Evolutionary conservation across 441 rosid genomes (phyloP).

Genomic region (Oxalis stricta): DNA sequence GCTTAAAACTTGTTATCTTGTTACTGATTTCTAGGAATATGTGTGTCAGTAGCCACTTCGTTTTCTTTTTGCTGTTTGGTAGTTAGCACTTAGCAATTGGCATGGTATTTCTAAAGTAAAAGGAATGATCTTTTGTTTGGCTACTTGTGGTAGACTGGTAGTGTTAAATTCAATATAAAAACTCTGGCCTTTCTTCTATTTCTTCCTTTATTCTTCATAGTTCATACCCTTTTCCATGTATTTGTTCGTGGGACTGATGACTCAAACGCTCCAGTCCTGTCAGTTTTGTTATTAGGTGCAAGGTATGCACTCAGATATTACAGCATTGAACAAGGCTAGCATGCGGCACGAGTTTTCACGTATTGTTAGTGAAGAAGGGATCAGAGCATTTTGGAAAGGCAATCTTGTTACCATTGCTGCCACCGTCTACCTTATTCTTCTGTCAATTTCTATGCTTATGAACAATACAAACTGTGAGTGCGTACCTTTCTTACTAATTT

Average conservation of each 20-base stretch:
- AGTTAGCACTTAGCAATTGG: no score
- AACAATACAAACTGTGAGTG: slow-evolving; percentile 55
- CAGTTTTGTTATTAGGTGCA: slow-evolving; percentile 54
- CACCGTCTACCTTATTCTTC: slow-evolving; percentile 88
- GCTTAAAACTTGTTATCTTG: no score
- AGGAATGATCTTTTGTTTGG: no score
- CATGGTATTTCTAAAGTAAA: no score
- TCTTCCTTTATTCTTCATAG: no score
- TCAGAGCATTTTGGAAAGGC: slow-evolving; percentile 93
- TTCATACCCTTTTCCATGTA: no score
- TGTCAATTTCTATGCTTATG: slow-evolving; percentile 74
- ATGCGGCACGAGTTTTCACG: slow-evolving; percentile 73
- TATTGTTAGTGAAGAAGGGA: slow-evolving; percentile 63
- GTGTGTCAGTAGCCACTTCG: no score
- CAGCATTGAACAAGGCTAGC: slow-evolving; percentile 39
- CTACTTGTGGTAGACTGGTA: no score
- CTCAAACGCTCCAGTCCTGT: neutral
- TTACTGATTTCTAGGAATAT: no score
- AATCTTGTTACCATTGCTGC: slow-evolving; percentile 77
- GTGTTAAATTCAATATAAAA: no score
- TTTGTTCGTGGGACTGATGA: neutral
- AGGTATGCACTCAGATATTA: slow-evolving; percentile 79
- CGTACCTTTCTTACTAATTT: neutral
- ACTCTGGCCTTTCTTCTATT: no score
- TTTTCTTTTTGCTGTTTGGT: no score